Percentiles rank a stretch among this genome's conserved stretches.
Evolutionary conservation across 768 basidiomycete species (phyloP).

Genomic region (Russula earlei): DNA sequence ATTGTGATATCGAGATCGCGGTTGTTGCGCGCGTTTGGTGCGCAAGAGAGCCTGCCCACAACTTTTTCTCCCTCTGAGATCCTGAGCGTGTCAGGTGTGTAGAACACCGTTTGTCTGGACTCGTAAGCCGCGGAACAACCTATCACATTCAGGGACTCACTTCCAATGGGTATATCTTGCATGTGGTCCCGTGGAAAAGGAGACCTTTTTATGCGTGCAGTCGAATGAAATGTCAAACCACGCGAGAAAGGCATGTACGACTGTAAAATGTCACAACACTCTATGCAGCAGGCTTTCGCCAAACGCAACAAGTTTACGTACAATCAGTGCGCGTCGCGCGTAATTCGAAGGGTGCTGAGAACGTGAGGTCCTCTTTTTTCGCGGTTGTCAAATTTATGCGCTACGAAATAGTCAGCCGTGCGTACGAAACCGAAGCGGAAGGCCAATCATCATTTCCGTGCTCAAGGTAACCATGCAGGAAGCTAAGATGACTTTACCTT

Average conservation of each 20-base stretch:
- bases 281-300: not conserved
- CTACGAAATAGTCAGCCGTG: slow-evolving; percentile 29
- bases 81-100: slow-evolving; percentile 73
- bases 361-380: slow-evolving; percentile 91
- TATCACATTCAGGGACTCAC: slow-evolving; percentile 38
- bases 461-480: not conserved
- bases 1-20: slow-evolving; percentile 90
- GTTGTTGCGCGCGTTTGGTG: slow-evolving; percentile 87
- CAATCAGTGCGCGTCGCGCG: slow-evolving; percentile 86
- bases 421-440: not conserved
- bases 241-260: slow-evolving; percentile 94
- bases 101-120: slow-evolving; percentile 90
- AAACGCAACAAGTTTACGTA: slow-evolving; percentile 31
- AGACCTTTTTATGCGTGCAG: slow-evolving; percentile 90
- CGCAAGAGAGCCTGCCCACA: slow-evolving; percentile 61
- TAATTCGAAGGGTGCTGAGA: slow-evolving; percentile 71
- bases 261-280: slow-evolving; percentile 32
- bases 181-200: slow-evolving; percentile 96
- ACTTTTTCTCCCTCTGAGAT: slow-evolving; percentile 65
- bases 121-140: not conserved
- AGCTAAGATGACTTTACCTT: slow-evolving; percentile 44
- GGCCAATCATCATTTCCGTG: no score
- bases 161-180: slow-evolving; percentile 96
- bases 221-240: slow-evolving; percentile 99
- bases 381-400: slow-evolving; percentile 86